Percentiles rank a stretch among this genome's conserved stretches.
Conservation (phyloP, 306 rosid genomes). For the Cucumis hystrix region DNA sequence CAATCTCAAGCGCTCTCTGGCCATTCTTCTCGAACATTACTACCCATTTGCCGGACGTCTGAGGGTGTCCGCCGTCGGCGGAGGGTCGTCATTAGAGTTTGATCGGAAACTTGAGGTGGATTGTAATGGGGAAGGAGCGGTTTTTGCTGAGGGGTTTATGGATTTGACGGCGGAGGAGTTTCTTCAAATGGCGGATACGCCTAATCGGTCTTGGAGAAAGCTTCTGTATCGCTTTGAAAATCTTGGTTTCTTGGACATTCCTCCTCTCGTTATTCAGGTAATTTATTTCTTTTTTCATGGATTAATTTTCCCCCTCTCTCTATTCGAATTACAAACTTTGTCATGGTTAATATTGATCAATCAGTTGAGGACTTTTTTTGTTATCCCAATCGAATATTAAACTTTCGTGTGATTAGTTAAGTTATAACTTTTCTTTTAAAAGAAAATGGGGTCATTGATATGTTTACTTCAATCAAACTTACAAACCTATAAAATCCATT, state of each 20-base stretch:
- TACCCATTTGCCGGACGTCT: conserved; percentile 84
- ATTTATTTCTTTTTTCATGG: too few species aligned
- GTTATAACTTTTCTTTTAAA: too few species aligned
- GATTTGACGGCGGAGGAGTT: conserved; percentile 40
- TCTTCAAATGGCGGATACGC: conserved; percentile 26
- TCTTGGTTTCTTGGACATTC: conserved; percentile 54
- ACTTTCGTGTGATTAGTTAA: too few species aligned
- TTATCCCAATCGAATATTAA: too few species aligned
- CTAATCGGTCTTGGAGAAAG: conserved; percentile 71
- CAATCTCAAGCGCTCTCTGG: conserved; percentile 37
- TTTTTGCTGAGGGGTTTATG: conserved; percentile 72
- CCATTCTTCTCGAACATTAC: conserved; percentile 53
- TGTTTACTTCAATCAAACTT: too few species aligned
- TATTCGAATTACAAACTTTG: too few species aligned
- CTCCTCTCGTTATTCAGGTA: conserved; percentile 82
- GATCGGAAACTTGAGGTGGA: conserved; percentile 65
- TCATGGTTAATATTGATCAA: too few species aligned
- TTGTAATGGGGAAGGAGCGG: conserved; percentile 76
- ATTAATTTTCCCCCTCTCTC: too few species aligned
- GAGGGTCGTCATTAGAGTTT: neutral
- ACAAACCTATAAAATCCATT: too few species aligned
- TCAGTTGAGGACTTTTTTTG: too few species aligned
- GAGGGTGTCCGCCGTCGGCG: conserved; percentile 3
- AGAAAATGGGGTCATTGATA: too few species aligned
- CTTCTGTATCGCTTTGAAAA: conserved; percentile 46